phyloP scores from a whole-genome alignment of 768 basidiomycete genomes.

The Hypsizygus marmoreus region DNA sequence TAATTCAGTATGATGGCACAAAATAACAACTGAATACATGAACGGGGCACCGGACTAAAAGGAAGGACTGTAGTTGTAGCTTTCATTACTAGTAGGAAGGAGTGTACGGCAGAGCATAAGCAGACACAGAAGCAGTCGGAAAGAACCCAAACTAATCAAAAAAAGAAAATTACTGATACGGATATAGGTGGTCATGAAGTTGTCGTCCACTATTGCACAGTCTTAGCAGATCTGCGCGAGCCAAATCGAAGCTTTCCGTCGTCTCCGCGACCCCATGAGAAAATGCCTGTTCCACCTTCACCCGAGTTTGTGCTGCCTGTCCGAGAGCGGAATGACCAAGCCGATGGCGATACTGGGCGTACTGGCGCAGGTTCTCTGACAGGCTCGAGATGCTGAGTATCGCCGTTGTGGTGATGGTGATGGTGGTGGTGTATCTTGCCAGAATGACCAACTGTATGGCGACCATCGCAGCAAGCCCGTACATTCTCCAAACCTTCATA shows the following conservation, averaged over 20 bases:
- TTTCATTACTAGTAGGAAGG: constrained; percentile 30
- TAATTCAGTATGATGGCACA: constrained; percentile 31
- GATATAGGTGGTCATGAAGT: constrained; percentile 15
- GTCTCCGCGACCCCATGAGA: constrained; percentile 66
- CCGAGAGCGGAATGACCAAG: constrained; percentile 84
- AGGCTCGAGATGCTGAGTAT: constrained; percentile 50
- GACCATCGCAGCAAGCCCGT: constrained; percentile 86
- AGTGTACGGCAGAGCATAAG: constrained; percentile 26
- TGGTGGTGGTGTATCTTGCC: constrained; percentile 60
- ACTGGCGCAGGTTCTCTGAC: constrained; percentile 45
- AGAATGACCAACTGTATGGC: constrained; percentile 78
- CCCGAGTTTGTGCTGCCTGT: constrained; percentile 74
- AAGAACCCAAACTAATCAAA: constrained; percentile 20
- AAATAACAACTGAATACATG: constrained; percentile 27
- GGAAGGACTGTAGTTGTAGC: constrained; percentile 31
- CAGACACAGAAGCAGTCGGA: constrained; percentile 19
- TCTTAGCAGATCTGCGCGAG: constrained; percentile 59
- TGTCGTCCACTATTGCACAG: constrained; percentile 34
- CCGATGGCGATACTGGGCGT: constrained; percentile 72
- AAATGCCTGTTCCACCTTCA: constrained; percentile 61
- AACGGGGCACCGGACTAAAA: constrained; percentile 21
- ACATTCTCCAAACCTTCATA: constrained; percentile 96
- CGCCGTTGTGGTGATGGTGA: constrained; percentile 54
- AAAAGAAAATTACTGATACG: constrained; percentile 17
- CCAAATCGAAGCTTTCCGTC: constrained; percentile 76